Conservation (phyloP, 2,329 filamentous ascomycete species). For the Cytospora leucostoma region DNA sequence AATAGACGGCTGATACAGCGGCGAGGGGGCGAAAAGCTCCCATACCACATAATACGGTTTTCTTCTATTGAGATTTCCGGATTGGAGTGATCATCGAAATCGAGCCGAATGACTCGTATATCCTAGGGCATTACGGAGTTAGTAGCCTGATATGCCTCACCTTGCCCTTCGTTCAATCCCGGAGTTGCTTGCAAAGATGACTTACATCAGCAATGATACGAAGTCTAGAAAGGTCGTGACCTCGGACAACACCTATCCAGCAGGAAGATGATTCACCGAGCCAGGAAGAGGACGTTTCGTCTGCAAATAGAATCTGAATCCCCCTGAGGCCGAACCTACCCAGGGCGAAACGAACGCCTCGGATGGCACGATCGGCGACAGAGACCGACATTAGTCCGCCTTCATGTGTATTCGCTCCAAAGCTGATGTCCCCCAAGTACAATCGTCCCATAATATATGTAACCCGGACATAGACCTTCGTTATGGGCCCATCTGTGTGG, state of each 20-base stretch:
- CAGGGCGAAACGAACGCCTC: slow-evolving; percentile 6
- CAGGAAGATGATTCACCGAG: slow-evolving; percentile 6
- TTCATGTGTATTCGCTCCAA: neutral
- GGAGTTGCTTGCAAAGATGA: neutral
- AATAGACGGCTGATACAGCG: neutral
- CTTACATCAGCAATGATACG: slow-evolving; percentile 7
- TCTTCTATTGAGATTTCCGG: neutral
- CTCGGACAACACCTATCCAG: slow-evolving; percentile 8
- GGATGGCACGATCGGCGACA: neutral
- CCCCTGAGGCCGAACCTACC: slow-evolving; percentile 9
- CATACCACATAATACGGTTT: neutral
- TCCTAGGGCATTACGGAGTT: neutral
- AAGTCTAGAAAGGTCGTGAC: neutral
- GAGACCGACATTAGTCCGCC: neutral
- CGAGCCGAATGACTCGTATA: neutral
- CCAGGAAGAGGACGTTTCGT: neutral
- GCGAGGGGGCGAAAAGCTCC: neutral
- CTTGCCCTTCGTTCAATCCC: too few species aligned
- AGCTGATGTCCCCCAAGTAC: neutral
- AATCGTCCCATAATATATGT: neutral
- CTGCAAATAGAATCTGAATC: neutral
- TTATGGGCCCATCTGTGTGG: neutral
- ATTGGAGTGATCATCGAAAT: neutral
- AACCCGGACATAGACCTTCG: neutral
- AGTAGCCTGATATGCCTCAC: too few species aligned